Evolutionary conservation across 176 grass and related monocot species (phyloP), one percentile per base, ranked within the genome.

Genomic region (Bolboschoenus planiculmis): DNA sequence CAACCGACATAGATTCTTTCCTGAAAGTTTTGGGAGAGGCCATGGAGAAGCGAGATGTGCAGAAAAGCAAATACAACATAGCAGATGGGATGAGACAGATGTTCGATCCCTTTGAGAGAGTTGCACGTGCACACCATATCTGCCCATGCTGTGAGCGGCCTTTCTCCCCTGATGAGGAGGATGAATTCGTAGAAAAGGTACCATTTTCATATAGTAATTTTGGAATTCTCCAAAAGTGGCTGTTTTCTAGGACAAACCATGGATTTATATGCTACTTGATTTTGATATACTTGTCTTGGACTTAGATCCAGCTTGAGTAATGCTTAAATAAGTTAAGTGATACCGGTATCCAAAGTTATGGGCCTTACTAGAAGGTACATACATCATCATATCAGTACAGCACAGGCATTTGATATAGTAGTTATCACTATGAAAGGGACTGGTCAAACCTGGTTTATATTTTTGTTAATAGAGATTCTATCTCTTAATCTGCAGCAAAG

Each of bases 81-180:
- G 87, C 90, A 29, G 93, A 92, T 57, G 92, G 92, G 81, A 97
- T 97, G 90, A 81, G 92, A 39, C 51, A 92, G 65, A 94, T 97
- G 92, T 94, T 90, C 81, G 90, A 86, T 24, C 92, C 94, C 85
- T 97, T 92, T 84, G 92, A 97, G 83, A 84, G 84, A 82, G 78
- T 94, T 70, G 94, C 92, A 76, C 90, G 94, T 80, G 64, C 92
- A 57, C 80, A 84, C 70, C 94, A 97, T 85, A 88, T 86, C 51
- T 97, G 94, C 46, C 94, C 94, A 39, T 97, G 92, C 33, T 97
- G 94, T 86, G 92, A 97, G 55, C 89, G 94, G 11, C 86, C 85
- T 86, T 97, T 97, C 85, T 92, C 92, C 36, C 90, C 90, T 78
- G 85, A 94, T 40, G 94, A 97, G 87, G 94, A 94, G 85, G 94